Evolutionary conservation across 1,284 basidiomycete genomes (phyloP).

Genomic region (Phylloboletellus chloephorus): DNA sequence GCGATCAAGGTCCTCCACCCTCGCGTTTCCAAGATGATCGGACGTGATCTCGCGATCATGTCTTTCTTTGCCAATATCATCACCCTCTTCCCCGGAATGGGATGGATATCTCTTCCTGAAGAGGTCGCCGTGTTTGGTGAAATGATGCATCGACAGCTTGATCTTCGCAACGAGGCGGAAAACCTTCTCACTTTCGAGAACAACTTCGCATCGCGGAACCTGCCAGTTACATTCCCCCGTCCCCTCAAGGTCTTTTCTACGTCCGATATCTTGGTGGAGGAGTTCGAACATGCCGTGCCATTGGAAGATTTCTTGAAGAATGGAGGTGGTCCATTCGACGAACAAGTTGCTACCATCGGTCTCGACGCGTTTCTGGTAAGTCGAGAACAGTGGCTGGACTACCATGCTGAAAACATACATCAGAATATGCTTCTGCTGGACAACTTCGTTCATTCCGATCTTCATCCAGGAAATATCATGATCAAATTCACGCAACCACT

Average conservation of each 20-base stretch:
- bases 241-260: constrained; percentile 80
- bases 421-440: constrained; percentile 98
- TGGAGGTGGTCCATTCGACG: constrained; percentile 89
- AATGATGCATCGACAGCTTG: constrained; percentile 98
- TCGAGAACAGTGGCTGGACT: constrained; percentile 12
- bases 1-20: constrained; percentile 98
- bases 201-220: constrained; percentile 78
- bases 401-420: constrained; percentile 11
- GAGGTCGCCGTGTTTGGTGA: constrained; percentile 91
- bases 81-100: constrained; percentile 84
- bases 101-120: constrained; percentile 95
- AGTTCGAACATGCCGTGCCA: constrained; percentile 90
- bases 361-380: constrained; percentile 91
- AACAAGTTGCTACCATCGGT: constrained; percentile 86
- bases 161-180: constrained; percentile 85
- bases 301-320: constrained; percentile 85
- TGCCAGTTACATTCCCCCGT: constrained; percentile 86
- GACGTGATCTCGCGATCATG: constrained; percentile 92
- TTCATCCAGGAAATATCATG: constrained; percentile 96
- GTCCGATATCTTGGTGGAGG: constrained; percentile 82
- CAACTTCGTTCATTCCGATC: constrained; percentile 96
- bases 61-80: constrained; percentile 82
- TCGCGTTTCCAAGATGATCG: constrained; percentile 73
- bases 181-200: constrained; percentile 84
- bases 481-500: constrained; percentile 89